These are phyloP conservation scores for Solanum pinnatisectum DNA, from an alignment of 257 asterid genomes.

Conservation along the genomic window DNA sequence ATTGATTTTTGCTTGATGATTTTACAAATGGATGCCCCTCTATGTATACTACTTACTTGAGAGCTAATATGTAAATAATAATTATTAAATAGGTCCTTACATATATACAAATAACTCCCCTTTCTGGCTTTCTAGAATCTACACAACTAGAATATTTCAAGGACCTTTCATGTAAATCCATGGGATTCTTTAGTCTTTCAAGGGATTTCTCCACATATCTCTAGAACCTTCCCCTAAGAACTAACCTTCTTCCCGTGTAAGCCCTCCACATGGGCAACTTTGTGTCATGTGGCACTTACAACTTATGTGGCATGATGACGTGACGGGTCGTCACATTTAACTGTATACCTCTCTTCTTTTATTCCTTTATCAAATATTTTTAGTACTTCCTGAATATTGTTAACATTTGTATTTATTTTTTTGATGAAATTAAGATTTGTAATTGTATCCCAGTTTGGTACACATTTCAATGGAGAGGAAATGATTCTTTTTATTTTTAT, in stretches of 20 bases:
- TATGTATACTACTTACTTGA: neutral
- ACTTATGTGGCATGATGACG: neutral
- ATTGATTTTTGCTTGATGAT: neutral
- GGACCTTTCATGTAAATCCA: neutral
- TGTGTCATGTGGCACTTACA: neutral
- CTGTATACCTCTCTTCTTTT: neutral
- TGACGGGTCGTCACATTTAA: neutral
- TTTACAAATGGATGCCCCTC: neutral
- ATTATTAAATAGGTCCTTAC: neutral
- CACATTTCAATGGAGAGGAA: neutral
- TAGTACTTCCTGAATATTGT: neutral
- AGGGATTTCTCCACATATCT: neutral
- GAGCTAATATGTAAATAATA: neutral
- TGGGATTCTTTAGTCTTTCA: neutral
- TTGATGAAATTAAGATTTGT: neutral
- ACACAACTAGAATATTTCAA: neutral
- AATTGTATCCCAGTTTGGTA: neutral
- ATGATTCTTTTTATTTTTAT: neutral
- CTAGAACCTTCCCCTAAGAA: neutral
- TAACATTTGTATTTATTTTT: neutral
- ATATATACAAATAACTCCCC: neutral
- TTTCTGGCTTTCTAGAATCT: neutral
- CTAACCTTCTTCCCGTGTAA: neutral
- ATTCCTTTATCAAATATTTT: neutral
- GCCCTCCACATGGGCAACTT: neutral